phyloP scores from a whole-genome alignment of 805 yeast species.

The Saccharomycopsis synnaedendra region DNA sequence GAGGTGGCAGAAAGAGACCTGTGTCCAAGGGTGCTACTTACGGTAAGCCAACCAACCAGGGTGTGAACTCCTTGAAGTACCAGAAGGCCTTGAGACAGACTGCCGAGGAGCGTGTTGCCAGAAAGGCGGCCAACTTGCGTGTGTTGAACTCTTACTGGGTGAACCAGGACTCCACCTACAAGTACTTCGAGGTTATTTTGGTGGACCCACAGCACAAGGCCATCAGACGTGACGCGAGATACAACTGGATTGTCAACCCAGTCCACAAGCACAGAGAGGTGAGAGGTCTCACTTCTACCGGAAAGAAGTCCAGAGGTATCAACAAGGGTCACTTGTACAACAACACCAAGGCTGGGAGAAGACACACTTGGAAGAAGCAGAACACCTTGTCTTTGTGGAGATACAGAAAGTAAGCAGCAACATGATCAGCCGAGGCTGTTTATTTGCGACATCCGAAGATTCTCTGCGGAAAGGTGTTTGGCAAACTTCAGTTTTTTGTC shows the following conservation, averaged over 20 bases:
- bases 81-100: conserved; percentile 96
- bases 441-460: neutral
- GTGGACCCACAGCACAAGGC: conserved; percentile 98
- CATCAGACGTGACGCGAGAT: conserved; percentile 95
- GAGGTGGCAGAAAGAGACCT: conserved; percentile 99
- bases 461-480: neutral
- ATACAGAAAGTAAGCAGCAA: conserved; percentile 68
- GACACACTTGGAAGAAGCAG: conserved; percentile 99
- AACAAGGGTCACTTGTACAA: conserved; percentile 99
- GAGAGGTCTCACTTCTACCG: conserved; percentile 96
- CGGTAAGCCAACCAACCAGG: conserved; percentile 99
- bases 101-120: conserved; percentile 99
- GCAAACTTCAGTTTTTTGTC: neutral
- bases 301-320: conserved; percentile 99
- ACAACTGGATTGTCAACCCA: conserved; percentile 99
- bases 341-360: conserved; percentile 98
- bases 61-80: conserved; percentile 98
- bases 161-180: conserved; percentile 99
- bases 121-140: conserved; percentile 97
- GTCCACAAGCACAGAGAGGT: conserved; percentile 99
- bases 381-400: conserved; percentile 99
- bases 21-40: conserved; percentile 99
- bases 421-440: neutral
- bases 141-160: conserved; percentile 99
- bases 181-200: conserved; percentile 96